These are phyloP conservation scores for Huntiella decipiens DNA, from an alignment of 2,329 filamentous ascomycete species.

Conservation along the genomic window DNA sequence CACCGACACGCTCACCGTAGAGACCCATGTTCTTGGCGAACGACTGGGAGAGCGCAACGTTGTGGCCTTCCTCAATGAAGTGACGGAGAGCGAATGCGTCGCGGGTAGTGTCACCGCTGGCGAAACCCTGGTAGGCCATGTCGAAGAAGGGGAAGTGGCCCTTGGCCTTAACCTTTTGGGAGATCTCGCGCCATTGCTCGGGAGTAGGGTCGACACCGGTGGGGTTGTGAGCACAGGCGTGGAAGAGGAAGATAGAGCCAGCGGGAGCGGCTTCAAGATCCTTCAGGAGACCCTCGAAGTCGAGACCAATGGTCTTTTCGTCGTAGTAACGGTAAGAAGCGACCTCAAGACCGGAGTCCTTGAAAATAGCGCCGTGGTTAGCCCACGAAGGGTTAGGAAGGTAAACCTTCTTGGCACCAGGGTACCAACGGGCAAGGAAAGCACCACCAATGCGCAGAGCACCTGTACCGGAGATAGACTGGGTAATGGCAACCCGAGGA, in stretches of 20 bases:
- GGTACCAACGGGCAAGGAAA: conserved; percentile 84
- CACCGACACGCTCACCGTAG: conserved; percentile 93
- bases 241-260: conserved; percentile 78
- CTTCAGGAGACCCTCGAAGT: conserved; percentile 82
- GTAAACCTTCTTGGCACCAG: conserved; percentile 85
- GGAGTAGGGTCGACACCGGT: conserved; percentile 86
- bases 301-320: conserved; percentile 93
- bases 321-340: conserved; percentile 98
- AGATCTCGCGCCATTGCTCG: conserved; percentile 86
- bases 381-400: conserved; percentile 94
- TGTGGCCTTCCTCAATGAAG: conserved; percentile 84
- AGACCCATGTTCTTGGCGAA: conserved; percentile 99
- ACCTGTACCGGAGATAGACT: conserved; percentile 95
- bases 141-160: conserved; percentile 94
- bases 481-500: conserved; percentile 71
- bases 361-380: conserved; percentile 95
- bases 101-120: conserved; percentile 74
- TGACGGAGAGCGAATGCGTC: conserved; percentile 87
- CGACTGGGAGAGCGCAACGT: conserved; percentile 72
- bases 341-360: conserved; percentile 75
- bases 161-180: conserved; percentile 65
- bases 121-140: conserved; percentile 98
- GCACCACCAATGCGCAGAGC: conserved; percentile 86
- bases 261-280: conserved; percentile 80
- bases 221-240: conserved; percentile 95